A percentile compares a stretch with the other conserved stretches of the same genome.
phyloP scores from a whole-genome alignment of 208 protist genomes.

The Lotmaria passim region DNA sequence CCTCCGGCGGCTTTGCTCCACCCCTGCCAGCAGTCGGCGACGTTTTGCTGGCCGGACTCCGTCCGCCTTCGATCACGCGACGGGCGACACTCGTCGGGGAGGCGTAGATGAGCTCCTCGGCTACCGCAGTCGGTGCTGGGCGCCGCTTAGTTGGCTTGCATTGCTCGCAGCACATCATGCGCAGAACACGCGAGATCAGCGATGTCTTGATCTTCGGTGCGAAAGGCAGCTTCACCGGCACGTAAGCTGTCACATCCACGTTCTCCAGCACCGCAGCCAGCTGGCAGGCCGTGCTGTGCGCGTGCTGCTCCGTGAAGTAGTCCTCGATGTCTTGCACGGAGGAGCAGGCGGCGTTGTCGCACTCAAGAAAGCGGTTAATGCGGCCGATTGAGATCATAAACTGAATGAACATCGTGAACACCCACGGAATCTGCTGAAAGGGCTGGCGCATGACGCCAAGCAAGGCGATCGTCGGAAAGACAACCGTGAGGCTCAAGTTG shows the following conservation, averaged over 20 bases:
- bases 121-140: background rate
- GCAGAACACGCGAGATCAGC: constrained; percentile 13
- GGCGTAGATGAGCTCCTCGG: constrained; percentile 32
- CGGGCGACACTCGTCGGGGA: no score
- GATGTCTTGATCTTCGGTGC: constrained; percentile 28
- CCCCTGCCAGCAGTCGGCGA: background rate
- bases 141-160: constrained; percentile 22
- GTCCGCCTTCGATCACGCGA: no score
- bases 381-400: constrained; percentile 80
- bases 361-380: constrained; percentile 69
- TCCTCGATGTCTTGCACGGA: constrained; percentile 38
- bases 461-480: constrained; percentile 47
- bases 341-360: constrained; percentile 9
- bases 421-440: constrained; percentile 80
- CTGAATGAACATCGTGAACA: constrained; percentile 63
- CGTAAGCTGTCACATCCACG: constrained; percentile 55
- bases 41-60: background rate
- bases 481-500: constrained; percentile 67
- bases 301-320: constrained; percentile 20
- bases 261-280: constrained; percentile 49
- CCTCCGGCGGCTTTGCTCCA: background rate
- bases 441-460: constrained; percentile 38
- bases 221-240: constrained; percentile 61
- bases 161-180: constrained; percentile 38
- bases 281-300: constrained; percentile 30